Evolutionary conservation across 768 basidiomycete genomes (phyloP), one percentile per base, ranked within the genome.

Genomic region (Boletus eberwhitei): DNA sequence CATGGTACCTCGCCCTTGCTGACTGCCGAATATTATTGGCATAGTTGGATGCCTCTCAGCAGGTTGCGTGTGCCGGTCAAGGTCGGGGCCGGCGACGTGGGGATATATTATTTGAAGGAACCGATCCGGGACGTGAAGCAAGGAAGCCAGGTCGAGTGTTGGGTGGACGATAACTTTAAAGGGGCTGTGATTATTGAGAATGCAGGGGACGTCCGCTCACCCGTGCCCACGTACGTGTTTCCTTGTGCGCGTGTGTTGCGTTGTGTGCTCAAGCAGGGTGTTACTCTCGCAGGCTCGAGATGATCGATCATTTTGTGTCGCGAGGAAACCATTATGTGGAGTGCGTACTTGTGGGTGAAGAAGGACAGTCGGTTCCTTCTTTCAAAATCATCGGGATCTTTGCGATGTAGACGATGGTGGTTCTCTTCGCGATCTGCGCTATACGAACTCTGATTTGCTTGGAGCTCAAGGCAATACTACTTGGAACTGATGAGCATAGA

Each of bases 301-400:
- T 95, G 49, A 98, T 98, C 60, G 97, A 99, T 72, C 84, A 82
- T 56, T 82, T 74, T 57, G 97, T 99, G 31, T 68, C 85, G n/a
- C 76, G 82, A 36, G 96, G 97, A 3, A 88, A 91, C 40, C 97
- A 99, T 71, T 98, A 80, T 69, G 89, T 97, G 55, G 94, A 98
- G 66, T 99, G 96, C 70, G 74, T 87, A 69, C 72, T 97, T 40
- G 63, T 88, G 63, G 96, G 96, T 4, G 91, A 94, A 66, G 93
- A 96, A 64, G 93, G 93, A 2, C 75, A 83, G 64, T 76, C 76
- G 50, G 87, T 94, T 8, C 82, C 87, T 8, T 75, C 83, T 42
- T 98, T 98, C 79, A 96, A 90, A 75, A 85, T 98, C 59, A 80
- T 97, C 34, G 96, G 96, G 38, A 79, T 98, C 59, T 97, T 94